phyloP scores from a whole-genome alignment of 2,329 filamentous ascomycete species.

The Phialophora tarda region DNA sequence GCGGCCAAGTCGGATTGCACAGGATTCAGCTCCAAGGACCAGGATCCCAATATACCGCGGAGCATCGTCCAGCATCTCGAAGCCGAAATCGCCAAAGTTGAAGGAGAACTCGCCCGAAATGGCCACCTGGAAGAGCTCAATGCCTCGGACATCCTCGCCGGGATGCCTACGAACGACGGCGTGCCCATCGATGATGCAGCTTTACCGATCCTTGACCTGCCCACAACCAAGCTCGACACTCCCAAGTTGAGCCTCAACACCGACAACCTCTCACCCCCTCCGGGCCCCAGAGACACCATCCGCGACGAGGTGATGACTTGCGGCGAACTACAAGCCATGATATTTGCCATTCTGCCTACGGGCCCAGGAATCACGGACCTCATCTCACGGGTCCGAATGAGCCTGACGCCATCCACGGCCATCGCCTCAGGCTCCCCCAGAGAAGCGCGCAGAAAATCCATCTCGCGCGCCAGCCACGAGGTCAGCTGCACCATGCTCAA shows the following conservation, averaged over 20 bases:
- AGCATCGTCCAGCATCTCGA: slow-evolving; percentile 46
- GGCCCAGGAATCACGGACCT: slow-evolving; percentile 43
- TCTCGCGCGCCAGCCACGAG: slow-evolving; percentile 33
- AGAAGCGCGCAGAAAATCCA: slow-evolving; percentile 35
- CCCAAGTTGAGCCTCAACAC: slow-evolving; percentile 21
- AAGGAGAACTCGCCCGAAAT: slow-evolving; percentile 42
- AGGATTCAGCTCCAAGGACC: slow-evolving; percentile 42
- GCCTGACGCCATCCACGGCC: slow-evolving; percentile 43
- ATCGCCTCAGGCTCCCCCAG: slow-evolving; percentile 35
- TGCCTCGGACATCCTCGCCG: slow-evolving; percentile 39
- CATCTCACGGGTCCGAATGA: slow-evolving; percentile 44
- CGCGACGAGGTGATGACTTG: slow-evolving; percentile 42
- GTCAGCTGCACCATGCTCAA: slow-evolving; percentile 40
- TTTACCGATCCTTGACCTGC: slow-evolving; percentile 33
- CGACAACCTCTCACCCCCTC: slow-evolving; percentile 15
- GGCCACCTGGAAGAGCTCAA: slow-evolving; percentile 40
- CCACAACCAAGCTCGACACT: slow-evolving; percentile 19
- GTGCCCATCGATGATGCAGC: slow-evolving; percentile 31
- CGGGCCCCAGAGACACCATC: slow-evolving; percentile 31
- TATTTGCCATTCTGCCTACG: slow-evolving; percentile 42
- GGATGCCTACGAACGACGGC: slow-evolving; percentile 40
- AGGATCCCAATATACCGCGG: slow-evolving; percentile 42
- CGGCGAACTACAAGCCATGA: slow-evolving; percentile 42
- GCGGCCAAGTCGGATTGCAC: slow-evolving; percentile 42
- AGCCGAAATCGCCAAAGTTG: slow-evolving; percentile 45